Conservation (phyloP, 148 eudicot species). For the Pouteria glomerata region DNA sequence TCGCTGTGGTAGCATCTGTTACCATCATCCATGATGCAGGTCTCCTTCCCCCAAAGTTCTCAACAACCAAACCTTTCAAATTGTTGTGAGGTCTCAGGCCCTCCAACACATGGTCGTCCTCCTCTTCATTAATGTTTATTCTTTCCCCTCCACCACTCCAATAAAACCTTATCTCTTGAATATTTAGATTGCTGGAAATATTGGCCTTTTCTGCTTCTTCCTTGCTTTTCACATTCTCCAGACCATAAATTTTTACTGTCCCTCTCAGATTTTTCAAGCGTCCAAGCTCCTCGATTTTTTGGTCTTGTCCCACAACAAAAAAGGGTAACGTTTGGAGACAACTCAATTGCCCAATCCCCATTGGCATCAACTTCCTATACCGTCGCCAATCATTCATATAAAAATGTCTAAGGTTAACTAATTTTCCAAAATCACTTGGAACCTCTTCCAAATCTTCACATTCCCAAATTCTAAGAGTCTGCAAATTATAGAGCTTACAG, state of each 20-base stretch:
- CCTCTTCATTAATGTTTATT: too few relatives aligned
- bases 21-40: neutral
- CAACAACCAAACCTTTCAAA: neutral
- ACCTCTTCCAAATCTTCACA: neutral
- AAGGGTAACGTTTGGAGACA: neutral
- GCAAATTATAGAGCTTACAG: conserved; percentile 15
- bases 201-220: conserved; percentile 2
- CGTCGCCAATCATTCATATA: neutral
- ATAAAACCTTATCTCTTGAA: neutral
- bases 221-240: too few relatives aligned
- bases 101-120: neutral
- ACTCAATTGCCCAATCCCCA: neutral
- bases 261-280: too few relatives aligned
- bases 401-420: conserved; percentile 18
- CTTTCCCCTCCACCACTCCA: neutral
- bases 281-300: neutral
- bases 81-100: neutral
- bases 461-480: neutral
- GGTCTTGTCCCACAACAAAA: neutral
- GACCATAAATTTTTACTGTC: neutral
- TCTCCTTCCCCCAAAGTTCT: neutral
- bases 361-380: neutral
- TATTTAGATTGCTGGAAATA: neutral
- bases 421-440: neutral
- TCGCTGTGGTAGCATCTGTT: neutral